A percentile compares a stretch with the other conserved stretches of the same genome.
These are phyloP conservation scores for Nidularia pulvinata DNA, from an alignment of 768 basidiomycete genomes.

Conservation along the genomic window DNA sequence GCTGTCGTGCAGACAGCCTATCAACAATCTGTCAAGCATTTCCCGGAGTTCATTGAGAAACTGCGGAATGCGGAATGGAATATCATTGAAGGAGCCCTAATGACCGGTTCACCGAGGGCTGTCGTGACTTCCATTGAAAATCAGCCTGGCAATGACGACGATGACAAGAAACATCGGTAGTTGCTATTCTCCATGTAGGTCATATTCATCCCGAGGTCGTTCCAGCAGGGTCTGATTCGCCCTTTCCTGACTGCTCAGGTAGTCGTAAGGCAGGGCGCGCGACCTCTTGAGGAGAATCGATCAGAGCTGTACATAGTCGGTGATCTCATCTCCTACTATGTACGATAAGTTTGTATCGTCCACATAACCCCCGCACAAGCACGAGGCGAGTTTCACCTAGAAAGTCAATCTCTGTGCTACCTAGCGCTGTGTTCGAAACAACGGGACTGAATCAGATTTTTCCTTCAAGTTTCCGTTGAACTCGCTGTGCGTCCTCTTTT, in stretches of 20 bases:
- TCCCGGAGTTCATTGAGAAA: constrained; percentile 18
- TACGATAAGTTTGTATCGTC: too few relatives aligned
- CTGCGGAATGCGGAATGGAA: constrained; percentile 36
- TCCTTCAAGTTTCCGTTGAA: too few relatives aligned
- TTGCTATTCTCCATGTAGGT: not conserved
- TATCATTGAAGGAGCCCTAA: constrained; percentile 24
- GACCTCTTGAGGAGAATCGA: too few relatives aligned
- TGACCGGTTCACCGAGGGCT: constrained; percentile 25
- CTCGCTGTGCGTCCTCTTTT: too few relatives aligned
- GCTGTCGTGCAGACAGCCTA: constrained; percentile 14
- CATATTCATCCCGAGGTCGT: not conserved
- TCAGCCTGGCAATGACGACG: constrained; percentile 1
- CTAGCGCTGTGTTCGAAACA: too few relatives aligned
- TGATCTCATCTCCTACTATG: too few relatives aligned
- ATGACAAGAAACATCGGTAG: not conserved
- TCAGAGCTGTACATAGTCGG: too few relatives aligned
- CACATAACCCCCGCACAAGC: too few relatives aligned
- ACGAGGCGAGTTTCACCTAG: too few relatives aligned
- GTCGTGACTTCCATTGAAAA: constrained; percentile 17
- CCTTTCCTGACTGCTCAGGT: not conserved
- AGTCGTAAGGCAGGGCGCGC: too few relatives aligned
- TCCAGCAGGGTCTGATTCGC: not conserved
- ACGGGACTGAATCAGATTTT: too few relatives aligned
- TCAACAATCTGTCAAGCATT: constrained; percentile 8
- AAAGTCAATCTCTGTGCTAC: too few relatives aligned